Conservation (phyloP, 2,329 filamentous ascomycete genomes). For the Lasiodiplodia sp. region DNA sequence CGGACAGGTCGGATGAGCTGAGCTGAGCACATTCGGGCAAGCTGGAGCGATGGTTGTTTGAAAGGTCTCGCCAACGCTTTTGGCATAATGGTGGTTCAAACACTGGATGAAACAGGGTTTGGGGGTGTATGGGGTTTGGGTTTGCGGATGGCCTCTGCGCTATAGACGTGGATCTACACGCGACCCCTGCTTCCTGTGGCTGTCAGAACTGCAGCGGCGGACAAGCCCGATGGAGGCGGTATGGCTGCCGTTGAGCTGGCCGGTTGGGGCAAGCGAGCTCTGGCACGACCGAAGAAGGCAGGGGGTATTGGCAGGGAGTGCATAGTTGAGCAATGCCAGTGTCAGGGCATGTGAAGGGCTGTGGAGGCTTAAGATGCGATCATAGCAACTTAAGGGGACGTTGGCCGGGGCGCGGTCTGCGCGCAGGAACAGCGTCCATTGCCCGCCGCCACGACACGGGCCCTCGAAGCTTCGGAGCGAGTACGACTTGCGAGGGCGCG, state of each 20-base stretch:
- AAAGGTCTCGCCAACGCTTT: not conserved
- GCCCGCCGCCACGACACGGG: not conserved
- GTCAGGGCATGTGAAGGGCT: constrained; percentile 22
- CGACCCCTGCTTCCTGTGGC: constrained; percentile 4
- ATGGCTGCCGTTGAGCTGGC: constrained; percentile 4
- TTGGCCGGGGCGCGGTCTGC: not conserved
- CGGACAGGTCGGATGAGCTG: not conserved
- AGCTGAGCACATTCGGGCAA: not conserved
- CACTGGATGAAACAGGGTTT: constrained; percentile 12
- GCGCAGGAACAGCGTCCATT: not conserved
- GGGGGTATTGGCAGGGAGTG: constrained; percentile 5
- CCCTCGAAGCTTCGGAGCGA: not conserved
- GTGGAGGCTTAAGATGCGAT: constrained; percentile 27
- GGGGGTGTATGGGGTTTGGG: not conserved
- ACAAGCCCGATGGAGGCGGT: constrained; percentile 3
- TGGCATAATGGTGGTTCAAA: not conserved
- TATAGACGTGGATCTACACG: constrained; percentile 24
- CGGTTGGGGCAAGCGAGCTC: constrained; percentile 7
- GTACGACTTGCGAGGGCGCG: not conserved
- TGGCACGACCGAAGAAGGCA: not conserved
- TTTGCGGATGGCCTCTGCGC: constrained; percentile 1
- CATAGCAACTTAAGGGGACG: constrained; percentile 8
- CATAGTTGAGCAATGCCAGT: not conserved
- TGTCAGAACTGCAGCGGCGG: not conserved
- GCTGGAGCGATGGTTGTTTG: not conserved